Evolutionary conservation across 805 yeast species (phyloP), one percentile per base, ranked within the genome.

Genomic region (Metschnikowia chrysomelidarum): DNA sequence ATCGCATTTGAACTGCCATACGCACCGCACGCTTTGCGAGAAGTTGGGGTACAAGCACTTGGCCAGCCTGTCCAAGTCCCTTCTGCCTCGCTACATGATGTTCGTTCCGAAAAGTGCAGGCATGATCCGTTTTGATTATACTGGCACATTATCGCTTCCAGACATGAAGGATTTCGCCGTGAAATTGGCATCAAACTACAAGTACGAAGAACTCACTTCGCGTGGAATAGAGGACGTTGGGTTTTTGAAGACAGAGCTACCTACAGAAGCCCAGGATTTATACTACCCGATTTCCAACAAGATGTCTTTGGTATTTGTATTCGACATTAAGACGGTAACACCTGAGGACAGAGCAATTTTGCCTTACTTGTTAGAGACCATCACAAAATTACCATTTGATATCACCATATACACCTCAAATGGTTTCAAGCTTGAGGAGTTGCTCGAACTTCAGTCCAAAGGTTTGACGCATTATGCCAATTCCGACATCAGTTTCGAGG

Each of bases 271-370:
- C 5, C 53, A 61, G 34, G 54, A 62, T 17, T 39, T 43, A 19
- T 53, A 50, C 44, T 54, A 68, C 60, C 80, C 50, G 55, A 50
- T 65, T 37, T 41, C 67, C 24, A 59, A 60, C 47, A 59, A 58
- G 40, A 60, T 80, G 3, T 67, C 78, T 0, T 73, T 81, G 43
- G 69, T 82, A 4, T 80, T 72, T 44, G 60, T 67, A 30, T 75
- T 69, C 50, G 80, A 78, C 38, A 57, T 59, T n/a, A 67, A 70
- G 13, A 62, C 76, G 0, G 61, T 62, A 4, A 66, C 77, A 1
- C 67, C 66, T 2, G 93, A 85, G 52, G 93, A 85, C 56, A 72
- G 70, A 44, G 73, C 73, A 19, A 57, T 82, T 4, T 60, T 85
- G 39, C 78, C 81, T 5, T 73, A 80, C 46, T 47, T 85, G 27